Conservation (phyloP, 1,284 basidiomycete species). For the Cutaneotrichosporon sp. region DNA sequence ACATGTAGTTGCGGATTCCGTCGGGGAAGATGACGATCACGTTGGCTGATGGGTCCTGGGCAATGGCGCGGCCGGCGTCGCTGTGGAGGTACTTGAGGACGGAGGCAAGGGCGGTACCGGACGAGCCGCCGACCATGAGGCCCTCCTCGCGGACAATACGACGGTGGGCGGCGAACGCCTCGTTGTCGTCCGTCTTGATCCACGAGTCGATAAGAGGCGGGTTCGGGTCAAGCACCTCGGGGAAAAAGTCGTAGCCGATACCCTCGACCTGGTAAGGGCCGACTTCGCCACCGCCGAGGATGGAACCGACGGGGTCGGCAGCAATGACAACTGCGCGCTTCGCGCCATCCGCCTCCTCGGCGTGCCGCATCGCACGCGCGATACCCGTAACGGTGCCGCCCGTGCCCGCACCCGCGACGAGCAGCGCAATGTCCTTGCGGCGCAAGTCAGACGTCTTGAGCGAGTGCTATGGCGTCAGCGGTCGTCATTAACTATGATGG, state of each 20-base stretch:
- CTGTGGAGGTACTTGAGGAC: constrained; percentile 69
- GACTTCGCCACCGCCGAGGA: constrained; percentile 61
- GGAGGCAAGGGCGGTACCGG: constrained; percentile 75
- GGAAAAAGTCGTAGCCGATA: constrained; percentile 84
- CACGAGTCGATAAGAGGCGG: constrained; percentile 57
- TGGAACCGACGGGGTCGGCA: constrained; percentile 88
- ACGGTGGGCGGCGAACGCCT: constrained; percentile 71
- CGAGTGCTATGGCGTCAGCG: constrained; percentile 32
- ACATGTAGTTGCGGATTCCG: constrained; percentile 93
- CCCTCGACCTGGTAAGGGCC: constrained; percentile 79
- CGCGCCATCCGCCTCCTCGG: constrained; percentile 19
- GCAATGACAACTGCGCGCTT: constrained; percentile 59
- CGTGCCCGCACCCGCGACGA: constrained; percentile 88
- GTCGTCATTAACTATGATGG: too few relatives aligned
- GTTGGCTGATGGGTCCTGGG: constrained; percentile 68
- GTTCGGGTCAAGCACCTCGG: constrained; percentile 57
- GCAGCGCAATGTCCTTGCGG: constrained; percentile 64
- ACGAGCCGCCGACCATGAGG: constrained; percentile 84
- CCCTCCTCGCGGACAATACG: constrained; percentile 79
- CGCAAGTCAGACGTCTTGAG: constrained; percentile 41
- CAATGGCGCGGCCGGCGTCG: constrained; percentile 61
- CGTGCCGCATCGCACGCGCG: constrained; percentile 71
- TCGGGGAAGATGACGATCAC: constrained; percentile 87
- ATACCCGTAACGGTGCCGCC: constrained; percentile 90
- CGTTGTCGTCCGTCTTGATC: constrained; percentile 80